These are phyloP conservation scores for Claviceps sorghi DNA, from an alignment of 2,329 filamentous ascomycete genomes.

Conservation along the genomic window DNA sequence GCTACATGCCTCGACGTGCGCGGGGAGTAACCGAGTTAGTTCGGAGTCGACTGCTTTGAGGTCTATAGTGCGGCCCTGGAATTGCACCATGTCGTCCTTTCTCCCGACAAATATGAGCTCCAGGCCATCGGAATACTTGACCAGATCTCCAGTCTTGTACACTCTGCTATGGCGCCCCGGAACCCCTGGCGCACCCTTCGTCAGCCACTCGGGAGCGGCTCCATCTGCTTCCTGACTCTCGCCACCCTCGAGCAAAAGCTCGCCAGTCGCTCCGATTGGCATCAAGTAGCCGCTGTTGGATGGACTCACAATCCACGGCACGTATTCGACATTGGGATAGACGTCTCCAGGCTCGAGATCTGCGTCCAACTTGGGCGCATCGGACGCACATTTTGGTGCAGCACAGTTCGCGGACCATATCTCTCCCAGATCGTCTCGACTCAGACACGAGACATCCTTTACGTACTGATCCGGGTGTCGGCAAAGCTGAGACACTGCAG, in stretches of 20 bases:
- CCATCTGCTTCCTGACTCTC: conserved; percentile 1
- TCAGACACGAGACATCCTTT: conserved; percentile 20
- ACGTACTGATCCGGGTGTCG: conserved; percentile 16
- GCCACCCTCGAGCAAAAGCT: conserved; percentile 25
- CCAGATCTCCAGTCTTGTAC: conserved; percentile 12
- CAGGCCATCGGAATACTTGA: conserved; percentile 14
- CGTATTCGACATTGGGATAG: conserved; percentile 10
- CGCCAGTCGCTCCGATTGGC: conserved; percentile 19
- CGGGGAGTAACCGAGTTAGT: conserved; percentile 11
- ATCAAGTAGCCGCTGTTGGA: conserved; percentile 12
- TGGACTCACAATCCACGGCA: conserved; percentile 17
- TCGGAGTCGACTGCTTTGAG: conserved; percentile 12
- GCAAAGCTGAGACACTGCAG: conserved; percentile 34
- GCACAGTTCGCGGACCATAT: conserved; percentile 18
- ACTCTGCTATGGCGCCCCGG: conserved; percentile 12
- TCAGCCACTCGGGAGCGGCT: conserved; percentile 12
- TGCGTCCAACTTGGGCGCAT: conserved; percentile 7
- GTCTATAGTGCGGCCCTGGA: conserved; percentile 13
- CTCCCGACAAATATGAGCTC: conserved; percentile 11
- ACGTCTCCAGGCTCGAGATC: conserved; percentile 10
- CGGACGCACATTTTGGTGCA: conserved; percentile 7
- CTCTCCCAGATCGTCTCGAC: conserved; percentile 21
- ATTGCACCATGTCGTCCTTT: conserved; percentile 10
- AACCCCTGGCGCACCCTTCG: conserved; percentile 5
- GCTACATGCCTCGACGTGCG: conserved; percentile 5